Evolutionary conservation across 73 alveolate species (phyloP), one percentile per base, ranked within the genome.

Genomic region (Paraurostyla sp.): DNA sequence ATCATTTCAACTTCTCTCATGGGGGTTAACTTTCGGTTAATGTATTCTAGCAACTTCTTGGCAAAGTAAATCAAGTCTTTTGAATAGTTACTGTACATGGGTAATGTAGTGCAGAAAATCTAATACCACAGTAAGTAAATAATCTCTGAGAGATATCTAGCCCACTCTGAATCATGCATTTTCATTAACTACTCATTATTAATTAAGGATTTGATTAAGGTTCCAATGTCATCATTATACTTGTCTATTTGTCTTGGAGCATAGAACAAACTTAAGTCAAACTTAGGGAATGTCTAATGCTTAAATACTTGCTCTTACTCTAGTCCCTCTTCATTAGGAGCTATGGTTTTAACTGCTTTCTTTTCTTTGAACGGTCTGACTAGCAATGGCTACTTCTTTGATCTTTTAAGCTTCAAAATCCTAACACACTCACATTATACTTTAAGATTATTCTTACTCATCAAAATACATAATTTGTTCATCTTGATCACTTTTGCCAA

Each of bases 91-190:
- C 62, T 42, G 81, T 89, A 93, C 58, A 40, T 75, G 13, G 94
- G 94, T 50, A 90, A 35, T 0, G 94, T 42, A 35, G 85, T 78
- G 11, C 95, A 49, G 60, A 93, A 83, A 15, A 83, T 58, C 60
- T 56, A 46, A 75, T 90, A 90, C 94, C 97, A 93, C 27, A 89
- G 75, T 0, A 93, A 52, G 49, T 87, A 93, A 1, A 93, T 85
- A 6, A 71, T 73, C 38, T 93, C 92, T 30, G 40, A 38, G 11
- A 90, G 56, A 71, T 65, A 93, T 43, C 83, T 68, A 27, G 91
- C 95, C 95, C 97, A 93, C 38, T 93, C 92, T 30, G 92, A 38
- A 49, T 93, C 94, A 43, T 89, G 88, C 94, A 89, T 89, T 49
- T 87, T 83, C 76, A 43, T 48, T 38, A 91, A 42, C 82, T 68